Conservation (phyloP, 495 filamentous ascomycete genomes). For the Neurospora sublineolata region DNA sequence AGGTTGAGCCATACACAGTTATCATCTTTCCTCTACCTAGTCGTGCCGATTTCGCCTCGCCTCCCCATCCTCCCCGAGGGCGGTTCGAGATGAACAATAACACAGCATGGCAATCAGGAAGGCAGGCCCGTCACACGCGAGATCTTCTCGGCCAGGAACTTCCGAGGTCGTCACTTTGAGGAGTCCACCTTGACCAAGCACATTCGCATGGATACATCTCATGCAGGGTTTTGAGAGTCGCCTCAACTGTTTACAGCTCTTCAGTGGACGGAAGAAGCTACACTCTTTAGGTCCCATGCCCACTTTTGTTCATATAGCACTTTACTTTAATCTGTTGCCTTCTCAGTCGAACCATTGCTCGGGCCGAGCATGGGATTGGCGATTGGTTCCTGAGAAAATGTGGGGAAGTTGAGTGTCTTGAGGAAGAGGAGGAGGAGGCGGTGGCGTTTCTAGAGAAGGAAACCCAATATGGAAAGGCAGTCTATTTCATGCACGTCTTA, state of each 20-base stretch:
- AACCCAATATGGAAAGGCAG: background rate
- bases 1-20: background rate
- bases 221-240: background rate
- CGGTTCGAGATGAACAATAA: background rate
- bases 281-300: slow-evolving; percentile 19
- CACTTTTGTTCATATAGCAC: slow-evolving; percentile 20
- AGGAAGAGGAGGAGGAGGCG: background rate
- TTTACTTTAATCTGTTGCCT: slow-evolving; percentile 17
- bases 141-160: slow-evolving; percentile 29
- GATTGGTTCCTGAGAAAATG: slow-evolving; percentile 11
- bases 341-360: slow-evolving; percentile 16
- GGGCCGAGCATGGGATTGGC: slow-evolving; percentile 20
- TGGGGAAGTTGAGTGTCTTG: slow-evolving; percentile 14
- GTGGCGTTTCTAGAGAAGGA: background rate
- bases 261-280: background rate
- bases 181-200: background rate
- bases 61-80: background rate
- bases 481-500: background rate
- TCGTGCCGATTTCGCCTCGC: background rate
- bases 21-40: background rate
- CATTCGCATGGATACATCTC: background rate
- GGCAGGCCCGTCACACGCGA: slow-evolving; percentile 32
- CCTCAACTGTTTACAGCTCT: background rate
- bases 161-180: slow-evolving; percentile 22
- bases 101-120: slow-evolving; percentile 34